These are phyloP conservation scores for Peziza echinospora DNA, from an alignment of 495 filamentous ascomycete genomes.

Conservation along the genomic window DNA sequence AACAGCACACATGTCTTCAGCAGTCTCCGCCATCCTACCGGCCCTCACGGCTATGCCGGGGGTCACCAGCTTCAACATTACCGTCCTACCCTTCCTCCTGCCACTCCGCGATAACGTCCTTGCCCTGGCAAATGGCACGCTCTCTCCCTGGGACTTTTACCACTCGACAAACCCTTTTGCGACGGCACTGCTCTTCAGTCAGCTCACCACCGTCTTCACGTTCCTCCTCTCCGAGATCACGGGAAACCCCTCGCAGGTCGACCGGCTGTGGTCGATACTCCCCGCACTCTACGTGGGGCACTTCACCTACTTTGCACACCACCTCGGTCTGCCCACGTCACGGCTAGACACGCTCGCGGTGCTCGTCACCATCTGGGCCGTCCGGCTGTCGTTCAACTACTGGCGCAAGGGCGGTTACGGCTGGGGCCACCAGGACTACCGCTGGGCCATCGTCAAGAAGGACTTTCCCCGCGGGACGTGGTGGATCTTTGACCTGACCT, in stretches of 20 bases:
- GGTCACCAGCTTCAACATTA: conserved; percentile 46
- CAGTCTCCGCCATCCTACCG: conserved; percentile 43
- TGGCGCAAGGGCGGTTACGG: conserved; percentile 87
- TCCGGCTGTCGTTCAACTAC: conserved; percentile 84
- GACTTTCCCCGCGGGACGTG: conserved; percentile 26
- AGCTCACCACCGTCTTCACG: conserved; percentile 44
- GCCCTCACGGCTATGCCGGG: conserved; percentile 43
- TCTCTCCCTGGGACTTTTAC: conserved; percentile 43
- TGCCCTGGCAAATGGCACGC: conserved; percentile 38
- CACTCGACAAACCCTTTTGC: conserved; percentile 72
- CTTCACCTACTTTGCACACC: conserved; percentile 56
- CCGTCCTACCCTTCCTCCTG: conserved; percentile 51
- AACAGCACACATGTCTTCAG: too few relatives aligned
- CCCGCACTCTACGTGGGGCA: conserved; percentile 80
- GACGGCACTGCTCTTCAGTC: conserved; percentile 46
- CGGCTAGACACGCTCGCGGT: conserved; percentile 51
- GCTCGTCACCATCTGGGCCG: conserved; percentile 60
- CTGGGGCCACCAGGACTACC: conserved; percentile 79
- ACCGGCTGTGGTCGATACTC: conserved; percentile 74
- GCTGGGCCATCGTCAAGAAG: conserved; percentile 42
- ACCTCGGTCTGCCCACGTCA: conserved; percentile 47
- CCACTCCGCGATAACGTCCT: conserved; percentile 36
- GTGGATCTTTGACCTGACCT: conserved; percentile 52
- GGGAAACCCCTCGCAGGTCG: conserved; percentile 84
- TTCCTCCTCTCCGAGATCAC: conserved; percentile 61